These are phyloP conservation scores for Pelargonium nanum DNA, from an alignment of 345 rosid species.

Conservation along the genomic window DNA sequence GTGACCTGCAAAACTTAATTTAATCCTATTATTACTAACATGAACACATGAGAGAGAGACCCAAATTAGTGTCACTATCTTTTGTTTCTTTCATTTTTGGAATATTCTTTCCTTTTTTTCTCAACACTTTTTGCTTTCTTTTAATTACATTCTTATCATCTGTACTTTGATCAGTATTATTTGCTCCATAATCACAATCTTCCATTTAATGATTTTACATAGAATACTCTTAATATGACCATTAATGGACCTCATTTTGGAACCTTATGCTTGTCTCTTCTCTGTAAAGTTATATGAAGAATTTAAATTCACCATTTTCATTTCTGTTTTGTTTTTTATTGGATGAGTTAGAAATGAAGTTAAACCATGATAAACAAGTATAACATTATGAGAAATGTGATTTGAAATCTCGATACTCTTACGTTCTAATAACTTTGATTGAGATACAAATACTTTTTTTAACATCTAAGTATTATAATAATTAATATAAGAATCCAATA, in stretches of 20 bases:
- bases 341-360: too few relatives aligned
- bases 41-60: slow-evolving; percentile 4
- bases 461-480: too few relatives aligned
- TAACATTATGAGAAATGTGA: too few relatives aligned
- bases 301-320: too few relatives aligned
- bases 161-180: slow-evolving; percentile 1
- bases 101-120: slow-evolving; percentile 15
- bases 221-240: background rate
- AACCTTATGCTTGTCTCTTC: background rate
- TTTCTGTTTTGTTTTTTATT: too few relatives aligned
- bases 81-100: slow-evolving; percentile 36
- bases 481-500: too few relatives aligned
- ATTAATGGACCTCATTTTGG: background rate
- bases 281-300: too few relatives aligned
- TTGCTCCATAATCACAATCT: background rate
- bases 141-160: background rate
- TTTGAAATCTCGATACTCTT: too few relatives aligned
- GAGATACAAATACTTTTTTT: too few relatives aligned
- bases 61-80: slow-evolving; percentile 32
- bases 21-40: slow-evolving; percentile 9
- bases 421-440: too few relatives aligned
- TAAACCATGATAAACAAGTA: too few relatives aligned
- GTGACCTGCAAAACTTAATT: slow-evolving; percentile 27
- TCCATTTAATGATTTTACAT: background rate
- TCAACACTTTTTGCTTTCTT: background rate